These are phyloP conservation scores for thale cress (Arabidopsis thaliana) DNA, from an alignment of 345 rosid genomes.

Conservation along the genomic window TAIR10.1 NC_003074.8:648501-649000, in stretches of 20 bases:
- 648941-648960: constrained; percentile 47
- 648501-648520: constrained; percentile 14
- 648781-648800: constrained; percentile 5
- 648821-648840: constrained; percentile 1
- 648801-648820: constrained; percentile 17
- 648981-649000: constrained; percentile 30
- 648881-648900: not conserved
- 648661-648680: not conserved
- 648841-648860: not conserved
- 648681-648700: no score
- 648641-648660: not conserved
- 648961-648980: constrained; percentile 38
- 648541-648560: constrained; percentile 34
- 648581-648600: constrained; percentile 14
- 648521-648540: constrained; percentile 17
- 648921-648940: constrained; percentile 5
- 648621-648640: no score
- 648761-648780: not conserved
- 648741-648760: not conserved
- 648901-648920: not conserved
- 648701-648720: no score
- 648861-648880: not conserved
- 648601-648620: not conserved
- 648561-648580: constrained; percentile 14
- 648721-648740: not conserved